These are phyloP conservation scores for Blastocystis sp. DNA, from an alignment of 352 stramenopile species.

Conservation along the genomic window DNA sequence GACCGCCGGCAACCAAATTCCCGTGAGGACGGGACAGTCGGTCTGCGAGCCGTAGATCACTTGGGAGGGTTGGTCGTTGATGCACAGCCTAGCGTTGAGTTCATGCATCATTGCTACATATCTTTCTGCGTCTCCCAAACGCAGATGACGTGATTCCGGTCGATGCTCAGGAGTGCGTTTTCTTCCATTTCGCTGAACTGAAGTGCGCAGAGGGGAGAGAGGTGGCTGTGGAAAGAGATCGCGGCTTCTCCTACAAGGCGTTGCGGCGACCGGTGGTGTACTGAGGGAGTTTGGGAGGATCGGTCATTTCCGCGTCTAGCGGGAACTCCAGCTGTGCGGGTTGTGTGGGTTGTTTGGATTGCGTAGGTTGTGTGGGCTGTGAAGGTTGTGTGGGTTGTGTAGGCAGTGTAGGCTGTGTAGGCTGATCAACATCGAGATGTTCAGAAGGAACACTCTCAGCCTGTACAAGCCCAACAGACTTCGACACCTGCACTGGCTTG, in stretches of 20 bases:
- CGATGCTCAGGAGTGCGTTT: not conserved
- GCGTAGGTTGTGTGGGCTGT: not conserved
- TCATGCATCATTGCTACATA: not conserved
- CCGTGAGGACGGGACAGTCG: not conserved
- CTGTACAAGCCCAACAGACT: too few species aligned
- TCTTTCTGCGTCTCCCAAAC: conserved; percentile 29
- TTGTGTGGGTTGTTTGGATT: not conserved
- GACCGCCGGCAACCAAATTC: not conserved
- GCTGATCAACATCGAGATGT: too few species aligned
- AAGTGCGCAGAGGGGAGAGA: not conserved
- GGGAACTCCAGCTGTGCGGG: not conserved
- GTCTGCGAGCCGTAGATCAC: conserved; percentile 3
- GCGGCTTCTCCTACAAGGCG: not conserved
- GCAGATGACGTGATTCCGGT: not conserved
- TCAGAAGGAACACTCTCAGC: too few species aligned
- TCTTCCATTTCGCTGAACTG: not conserved
- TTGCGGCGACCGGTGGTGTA: not conserved
- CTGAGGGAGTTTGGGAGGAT: not conserved
- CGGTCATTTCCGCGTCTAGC: not conserved
- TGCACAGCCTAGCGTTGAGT: conserved; percentile 12
- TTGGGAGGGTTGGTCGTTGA: conserved; percentile 11
- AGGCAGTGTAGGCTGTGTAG: not conserved
- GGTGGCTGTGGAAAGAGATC: not conserved
- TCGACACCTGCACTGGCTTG: too few species aligned
- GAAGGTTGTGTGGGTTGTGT: not conserved